These are phyloP conservation scores for Suillus hirtellus DNA, from an alignment of 768 basidiomycete genomes.

Conservation along the genomic window DNA sequence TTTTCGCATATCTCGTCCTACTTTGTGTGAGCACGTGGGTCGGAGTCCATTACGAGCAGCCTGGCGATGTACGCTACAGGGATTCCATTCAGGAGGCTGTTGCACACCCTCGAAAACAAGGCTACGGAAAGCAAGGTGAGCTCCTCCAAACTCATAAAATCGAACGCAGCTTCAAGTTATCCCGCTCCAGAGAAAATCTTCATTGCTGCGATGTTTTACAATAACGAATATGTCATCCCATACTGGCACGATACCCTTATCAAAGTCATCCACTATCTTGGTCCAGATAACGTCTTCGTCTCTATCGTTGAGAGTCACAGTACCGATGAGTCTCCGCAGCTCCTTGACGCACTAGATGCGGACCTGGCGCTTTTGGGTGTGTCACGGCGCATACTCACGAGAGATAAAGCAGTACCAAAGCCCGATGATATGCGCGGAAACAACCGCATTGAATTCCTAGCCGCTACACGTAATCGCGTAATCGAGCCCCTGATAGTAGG, in stretches of 20 bases:
- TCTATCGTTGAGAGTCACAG: conserved; percentile 43
- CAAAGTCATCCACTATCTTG: conserved; percentile 40
- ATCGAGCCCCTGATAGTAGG: conserved; percentile 42
- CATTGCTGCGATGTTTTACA: conserved; percentile 43
- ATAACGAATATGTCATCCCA: conserved; percentile 39
- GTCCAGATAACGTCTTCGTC: conserved; percentile 42
- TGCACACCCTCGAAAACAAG: conserved; percentile 9
- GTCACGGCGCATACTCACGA: conserved; percentile 30
- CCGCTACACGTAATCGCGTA: conserved; percentile 41
- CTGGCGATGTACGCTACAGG: conserved; percentile 15
- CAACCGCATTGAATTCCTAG: conserved; percentile 38
- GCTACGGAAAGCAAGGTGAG: conserved; percentile 13
- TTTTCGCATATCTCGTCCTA: conserved; percentile 1
- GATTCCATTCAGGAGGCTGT: conserved; percentile 2
- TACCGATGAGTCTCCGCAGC: conserved; percentile 31
- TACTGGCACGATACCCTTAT: conserved; percentile 40
- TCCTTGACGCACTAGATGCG: conserved; percentile 29
- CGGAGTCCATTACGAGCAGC: conserved; percentile 13
- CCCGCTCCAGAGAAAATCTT: conserved; percentile 30
- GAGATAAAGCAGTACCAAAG: conserved; percentile 25
- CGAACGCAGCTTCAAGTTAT: neutral
- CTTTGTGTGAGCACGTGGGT: conserved; percentile 9
- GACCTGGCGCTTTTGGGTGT: conserved; percentile 27
- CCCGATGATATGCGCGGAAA: conserved; percentile 19
- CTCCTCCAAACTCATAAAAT: neutral